Conservation (phyloP, 768 basidiomycete genomes). For the Panaeolus cyanescens region DNA sequence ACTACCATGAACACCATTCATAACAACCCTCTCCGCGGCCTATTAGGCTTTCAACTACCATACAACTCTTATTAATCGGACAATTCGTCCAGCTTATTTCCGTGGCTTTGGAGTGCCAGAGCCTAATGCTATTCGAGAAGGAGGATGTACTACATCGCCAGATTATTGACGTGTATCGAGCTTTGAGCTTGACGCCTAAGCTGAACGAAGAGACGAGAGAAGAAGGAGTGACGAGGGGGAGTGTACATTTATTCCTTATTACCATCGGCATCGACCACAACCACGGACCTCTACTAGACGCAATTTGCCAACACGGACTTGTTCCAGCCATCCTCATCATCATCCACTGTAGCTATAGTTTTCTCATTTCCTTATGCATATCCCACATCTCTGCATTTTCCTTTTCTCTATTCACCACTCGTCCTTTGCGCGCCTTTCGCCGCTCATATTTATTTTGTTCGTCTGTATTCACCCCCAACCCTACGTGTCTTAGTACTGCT, state of each 20-base stretch:
- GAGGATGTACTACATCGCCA: conserved; percentile 1
- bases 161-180: conserved; percentile 4
- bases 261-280: too few relatives aligned
- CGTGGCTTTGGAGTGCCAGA: conserved; percentile 18
- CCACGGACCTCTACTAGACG: background rate
- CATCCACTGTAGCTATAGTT: conserved; percentile 11
- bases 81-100: conserved; percentile 13
- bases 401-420: conserved; percentile 7
- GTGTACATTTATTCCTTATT: background rate
- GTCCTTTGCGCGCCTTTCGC: background rate
- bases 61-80: conserved; percentile 19
- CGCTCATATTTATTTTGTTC: background rate
- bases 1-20: conserved; percentile 6
- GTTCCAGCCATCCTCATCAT: conserved; percentile 2
- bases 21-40: background rate
- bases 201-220: background rate
- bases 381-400: conserved; percentile 16
- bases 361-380: conserved; percentile 2
- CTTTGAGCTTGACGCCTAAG: conserved; percentile 8
- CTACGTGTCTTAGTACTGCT: background rate
- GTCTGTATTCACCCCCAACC: background rate
- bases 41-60: background rate
- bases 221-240: background rate
- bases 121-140: conserved; percentile 18
- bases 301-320: conserved; percentile 2